Conservation (phyloP, 2,329 filamentous ascomycete genomes). For the Talaromyces sp. region DNA sequence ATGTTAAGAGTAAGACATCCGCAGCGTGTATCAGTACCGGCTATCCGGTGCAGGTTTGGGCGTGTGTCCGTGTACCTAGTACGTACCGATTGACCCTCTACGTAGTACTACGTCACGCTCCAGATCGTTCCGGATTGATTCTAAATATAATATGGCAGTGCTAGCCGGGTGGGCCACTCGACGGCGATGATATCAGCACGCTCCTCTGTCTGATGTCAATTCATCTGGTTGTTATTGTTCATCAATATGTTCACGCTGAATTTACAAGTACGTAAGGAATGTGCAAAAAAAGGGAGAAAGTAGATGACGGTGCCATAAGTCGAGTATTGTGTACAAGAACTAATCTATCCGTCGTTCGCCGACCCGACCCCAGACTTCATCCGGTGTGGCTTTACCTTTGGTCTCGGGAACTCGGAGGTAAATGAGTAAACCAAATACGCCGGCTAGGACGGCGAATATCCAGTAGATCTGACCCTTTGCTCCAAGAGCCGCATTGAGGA, state of each 20-base stretch:
- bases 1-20: background rate
- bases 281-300: background rate
- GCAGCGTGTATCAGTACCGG: background rate
- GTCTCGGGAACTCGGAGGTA: conserved; percentile 77
- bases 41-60: background rate
- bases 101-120: background rate
- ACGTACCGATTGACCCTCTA: background rate
- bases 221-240: background rate
- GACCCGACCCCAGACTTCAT: conserved; percentile 82
- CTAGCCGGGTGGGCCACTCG: background rate
- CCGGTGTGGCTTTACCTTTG: conserved; percentile 73
- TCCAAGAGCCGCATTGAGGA: conserved; percentile 73
- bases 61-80: background rate
- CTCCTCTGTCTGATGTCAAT: background rate
- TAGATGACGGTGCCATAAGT: background rate
- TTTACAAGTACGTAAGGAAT: background rate
- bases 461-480: conserved; percentile 84
- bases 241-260: background rate
- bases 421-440: conserved; percentile 68
- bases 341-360: conserved; percentile 27
- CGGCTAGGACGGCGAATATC: conserved; percentile 75
- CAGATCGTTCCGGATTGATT: background rate
- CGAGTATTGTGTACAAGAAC: background rate
- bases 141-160: background rate
- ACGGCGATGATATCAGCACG: background rate